Base-by-base conservation (phyloP, 345 rosid genomes). In the Streptanthus diversifolius region DNA sequence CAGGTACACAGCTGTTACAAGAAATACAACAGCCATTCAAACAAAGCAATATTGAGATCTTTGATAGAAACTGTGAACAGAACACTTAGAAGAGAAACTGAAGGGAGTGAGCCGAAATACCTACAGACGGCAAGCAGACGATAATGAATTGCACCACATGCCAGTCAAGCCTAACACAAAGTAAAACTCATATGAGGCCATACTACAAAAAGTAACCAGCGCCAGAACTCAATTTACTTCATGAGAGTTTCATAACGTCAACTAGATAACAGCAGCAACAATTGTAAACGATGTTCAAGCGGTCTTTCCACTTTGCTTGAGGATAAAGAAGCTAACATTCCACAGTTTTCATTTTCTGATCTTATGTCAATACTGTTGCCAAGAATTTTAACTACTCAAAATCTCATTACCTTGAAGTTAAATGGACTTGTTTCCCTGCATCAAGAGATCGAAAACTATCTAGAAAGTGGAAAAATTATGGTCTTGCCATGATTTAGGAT, bases 111-210 rank as follows among this genome's bases (percentile, higher is more conserved):
- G 44, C 3, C 2, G 8, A 15, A 7, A 74, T 89, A 93, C 97
- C 97, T 69, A 93, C 60, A 35, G 98, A 89, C 72, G 98, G 98
- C 91, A 89, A 70, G 87, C 93, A 91, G 74, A 80, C 92, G 78
- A 93, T 91, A 83, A 91, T 91, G 76, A 93, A 84, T 48, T 93
- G 95, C 74, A 93, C 97, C 76, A 89, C 86, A 85, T 93, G 98
- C 79, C 92, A 91, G 71, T 91, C 98, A 49, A 90, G 10, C 86
- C 98, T 95, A 90, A 52, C 63, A 84, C 74, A 64, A 83, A 27
- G 36, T 65, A 64, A 30, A 64, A 57, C 35, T 29, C 66, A 59
- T 8, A 60, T 37, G 32, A 70, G 21, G 2, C 19, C 57, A 51
- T 49, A 45, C 53, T 52, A 19, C 11, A 58, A 41, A 4, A 9